These are phyloP conservation scores for Prunus mira DNA, from an alignment of 306 rosid species.

Conservation along the genomic window DNA sequence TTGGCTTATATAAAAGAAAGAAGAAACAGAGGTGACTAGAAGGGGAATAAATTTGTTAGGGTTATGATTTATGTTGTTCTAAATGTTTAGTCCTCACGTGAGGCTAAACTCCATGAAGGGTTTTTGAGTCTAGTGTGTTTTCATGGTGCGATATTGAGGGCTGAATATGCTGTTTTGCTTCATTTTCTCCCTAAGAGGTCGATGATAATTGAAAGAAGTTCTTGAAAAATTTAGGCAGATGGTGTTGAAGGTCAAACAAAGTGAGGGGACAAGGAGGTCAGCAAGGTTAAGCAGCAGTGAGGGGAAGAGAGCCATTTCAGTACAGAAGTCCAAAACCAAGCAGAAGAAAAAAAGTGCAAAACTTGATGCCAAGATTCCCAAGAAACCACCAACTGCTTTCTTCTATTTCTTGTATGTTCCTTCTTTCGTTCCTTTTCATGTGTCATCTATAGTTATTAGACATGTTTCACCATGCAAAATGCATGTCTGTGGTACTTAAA, in stretches of 20 bases:
- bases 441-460: slow-evolving; percentile 10
- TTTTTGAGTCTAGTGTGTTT: background rate
- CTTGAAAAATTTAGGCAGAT: slow-evolving; percentile 43
- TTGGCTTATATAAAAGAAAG: background rate
- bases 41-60: too few species aligned
- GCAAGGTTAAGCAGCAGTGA: slow-evolving; percentile 15
- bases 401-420: slow-evolving; percentile 80
- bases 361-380: slow-evolving; percentile 77
- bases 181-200: background rate
- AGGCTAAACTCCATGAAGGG: background rate
- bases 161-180: background rate
- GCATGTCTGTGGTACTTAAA: background rate
- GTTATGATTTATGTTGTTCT: background rate
- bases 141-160: background rate
- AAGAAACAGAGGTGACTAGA: background rate
- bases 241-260: slow-evolving; percentile 50
- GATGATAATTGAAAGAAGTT: background rate
- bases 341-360: slow-evolving; percentile 54
- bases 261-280: slow-evolving; percentile 35
- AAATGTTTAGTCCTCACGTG: background rate
- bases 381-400: slow-evolving; percentile 99
- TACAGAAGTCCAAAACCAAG: slow-evolving; percentile 48
- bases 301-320: slow-evolving; percentile 32
- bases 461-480: slow-evolving; percentile 7
- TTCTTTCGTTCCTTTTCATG: background rate